Evolutionary conservation across 352 stramenopile species (phyloP), one percentile per base, ranked within the genome.

Genomic region (Globisporangium iwayamae): DNA sequence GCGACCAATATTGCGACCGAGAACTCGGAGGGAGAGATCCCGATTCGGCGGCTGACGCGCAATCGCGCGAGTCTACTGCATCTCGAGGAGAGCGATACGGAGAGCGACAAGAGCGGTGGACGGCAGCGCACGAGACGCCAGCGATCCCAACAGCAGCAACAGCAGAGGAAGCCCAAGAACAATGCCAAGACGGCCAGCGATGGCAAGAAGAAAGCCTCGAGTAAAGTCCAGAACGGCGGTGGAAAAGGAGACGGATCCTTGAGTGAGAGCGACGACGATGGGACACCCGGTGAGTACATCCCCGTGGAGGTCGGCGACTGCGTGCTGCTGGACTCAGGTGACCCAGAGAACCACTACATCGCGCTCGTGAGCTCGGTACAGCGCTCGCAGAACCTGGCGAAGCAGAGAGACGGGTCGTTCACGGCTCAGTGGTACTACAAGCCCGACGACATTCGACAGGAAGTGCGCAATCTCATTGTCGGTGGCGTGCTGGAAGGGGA

Each of bases 371-470:
- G 79, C 65, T 81, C 73, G 7, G 76, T 94, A 4, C 79, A 93
- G 69, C 79, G 75, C 1, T 89, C 83, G 22, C 76, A 83, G 56
- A 76, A 78, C 14, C 67, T 73, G 50, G 62, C 78, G 9, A 79
- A 78, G 48, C 78, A 14, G 75, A 78, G 43, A 32, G 52, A 9
- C 70, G 74, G 60, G 3, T 78, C 69, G 18, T 94, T 94, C 63
- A 91, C 85, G 39, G 86, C 81, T 28, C 82, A 93, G 66, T 94
- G 86, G 86, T 94, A 91, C 56, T 94, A 93, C 67, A 92, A 92
- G 59, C 80, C 82, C 0, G 80, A 90, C 8, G 86, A 94, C 54
- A 72, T 94, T 18, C 71, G 73, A 5, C 66, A 86, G 0, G 77
- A 92, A 48, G 83, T 91, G 30, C 77, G 83, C n/a, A 69, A 65